Evolutionary conservation across 176 grass and related monocot genomes (phyloP).

Genomic region (Hyparrhenia diplandra): DNA sequence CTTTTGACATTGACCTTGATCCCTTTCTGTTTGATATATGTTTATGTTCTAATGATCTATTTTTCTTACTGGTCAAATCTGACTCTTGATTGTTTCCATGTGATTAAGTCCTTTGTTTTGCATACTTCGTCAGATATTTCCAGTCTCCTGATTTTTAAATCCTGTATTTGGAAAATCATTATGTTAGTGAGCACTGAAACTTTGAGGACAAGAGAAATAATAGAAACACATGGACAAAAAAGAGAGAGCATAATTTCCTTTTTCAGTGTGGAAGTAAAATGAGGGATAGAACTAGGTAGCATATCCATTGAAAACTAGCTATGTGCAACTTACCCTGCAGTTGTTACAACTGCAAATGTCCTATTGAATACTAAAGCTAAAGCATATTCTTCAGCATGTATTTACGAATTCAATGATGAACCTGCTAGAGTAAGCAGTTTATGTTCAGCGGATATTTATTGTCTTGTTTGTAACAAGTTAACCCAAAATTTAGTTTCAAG

Average conservation of each 20-base stretch:
- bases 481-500: background rate
- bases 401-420: background rate
- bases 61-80: background rate
- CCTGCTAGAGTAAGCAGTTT: background rate
- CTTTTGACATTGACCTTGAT: slow-evolving; percentile 12
- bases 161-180: background rate
- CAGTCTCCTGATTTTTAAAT: background rate
- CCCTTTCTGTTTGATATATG: background rate
- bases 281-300: background rate
- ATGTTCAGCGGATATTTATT: background rate
- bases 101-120: background rate
- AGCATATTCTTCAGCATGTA: background rate
- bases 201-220: background rate
- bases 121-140: background rate
- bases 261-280: background rate
- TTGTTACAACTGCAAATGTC: slow-evolving; percentile 8
- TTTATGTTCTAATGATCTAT: background rate
- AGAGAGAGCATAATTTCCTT: background rate
- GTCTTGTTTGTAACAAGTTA: background rate
- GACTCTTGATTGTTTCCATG: background rate
- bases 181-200: background rate
- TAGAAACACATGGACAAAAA: background rate
- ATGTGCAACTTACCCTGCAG: background rate
- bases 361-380: background rate
- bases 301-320: background rate